These are phyloP conservation scores for Pythium biforme DNA, from an alignment of 352 stramenopile species.

Conservation along the genomic window DNA sequence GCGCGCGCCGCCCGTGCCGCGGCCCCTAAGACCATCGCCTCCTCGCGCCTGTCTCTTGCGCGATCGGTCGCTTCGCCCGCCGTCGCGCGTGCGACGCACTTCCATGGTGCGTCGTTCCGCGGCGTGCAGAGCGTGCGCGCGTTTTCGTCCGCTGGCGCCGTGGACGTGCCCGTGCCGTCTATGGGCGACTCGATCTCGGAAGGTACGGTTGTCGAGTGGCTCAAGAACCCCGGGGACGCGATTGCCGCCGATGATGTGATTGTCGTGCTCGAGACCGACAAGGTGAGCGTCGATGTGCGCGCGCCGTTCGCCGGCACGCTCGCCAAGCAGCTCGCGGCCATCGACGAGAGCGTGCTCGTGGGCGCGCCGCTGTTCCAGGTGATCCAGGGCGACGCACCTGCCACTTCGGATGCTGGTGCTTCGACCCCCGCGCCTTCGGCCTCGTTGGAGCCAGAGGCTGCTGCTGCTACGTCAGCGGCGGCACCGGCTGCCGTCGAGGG, in stretches of 20 bases:
- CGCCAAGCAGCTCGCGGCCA: conserved; percentile 86
- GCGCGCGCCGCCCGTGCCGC: conserved; percentile 17
- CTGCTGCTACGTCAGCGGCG: conserved; percentile 12
- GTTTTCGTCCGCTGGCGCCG: conserved; percentile 36
- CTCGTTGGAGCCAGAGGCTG: conserved; percentile 19
- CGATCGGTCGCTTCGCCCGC: neutral
- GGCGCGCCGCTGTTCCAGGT: conserved; percentile 92
- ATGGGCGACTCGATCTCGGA: conserved; percentile 97
- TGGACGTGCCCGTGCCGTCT: conserved; percentile 80
- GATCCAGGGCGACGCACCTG: conserved; percentile 68
- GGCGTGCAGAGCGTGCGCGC: conserved; percentile 27
- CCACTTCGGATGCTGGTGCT: conserved; percentile 19
- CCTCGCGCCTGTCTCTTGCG: conserved; percentile 1
- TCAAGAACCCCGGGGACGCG: conserved; percentile 91
- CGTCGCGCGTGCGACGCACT: neutral
- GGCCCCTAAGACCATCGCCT: conserved; percentile 3
- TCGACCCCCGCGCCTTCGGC: neutral
- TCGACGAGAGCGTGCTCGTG: conserved; percentile 95
- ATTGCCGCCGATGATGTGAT: conserved; percentile 96
- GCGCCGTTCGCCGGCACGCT: conserved; percentile 91
- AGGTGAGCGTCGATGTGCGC: conserved; percentile 78
- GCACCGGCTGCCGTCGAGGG: conserved; percentile 21
- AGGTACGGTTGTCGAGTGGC: conserved; percentile 96
- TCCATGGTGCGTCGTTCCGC: neutral
- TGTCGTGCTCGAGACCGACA: conserved; percentile 98